Evolutionary conservation across 2,329 filamentous ascomycete genomes (phyloP), one percentile per base, ranked within the genome.

Genomic region (Penicillium sp.): DNA sequence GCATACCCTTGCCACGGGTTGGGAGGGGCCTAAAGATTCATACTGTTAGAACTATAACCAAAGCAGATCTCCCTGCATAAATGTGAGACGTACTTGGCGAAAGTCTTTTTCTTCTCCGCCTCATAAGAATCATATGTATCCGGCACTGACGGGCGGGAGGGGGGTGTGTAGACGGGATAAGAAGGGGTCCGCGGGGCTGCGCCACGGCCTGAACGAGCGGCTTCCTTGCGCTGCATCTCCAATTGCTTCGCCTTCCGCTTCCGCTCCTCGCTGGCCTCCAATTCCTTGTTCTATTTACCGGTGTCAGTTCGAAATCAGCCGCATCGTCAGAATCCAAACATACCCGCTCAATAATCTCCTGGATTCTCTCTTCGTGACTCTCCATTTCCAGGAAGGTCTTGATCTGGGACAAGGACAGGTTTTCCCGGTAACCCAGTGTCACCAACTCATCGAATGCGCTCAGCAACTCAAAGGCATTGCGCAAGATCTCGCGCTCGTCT

Each of bases 301-400:
- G 33, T 48, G 58, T 75, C 51, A 75, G 67, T 55, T 49, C 52
- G 25, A 25, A 23, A 23, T 23, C 23, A 49, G 37, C 35, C 49
- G n/a, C 43, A 31, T 20, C 31, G 26, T 45, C 74, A 40, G 75
- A 68, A 53, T 37, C 42, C 40, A 54, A 46, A 59, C 49, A 60
- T 85, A 93, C 89, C 73, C 91, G 84, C 59, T 92, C 91, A 71
- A 97, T 97, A 61, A 97, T 99, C 73, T 97, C 94, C 76, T 99
- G 94, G 66, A 99, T 97, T 72, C 94, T 87, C 82, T 99, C 94
- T 77, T 99, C 95, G 70, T 99, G 94, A 76, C 89, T 94, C 77
- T 99, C 94, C 94, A 99, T 99, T 72, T 97, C 95, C 65, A 99
- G 77, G 82, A 99, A 99, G 2, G 94, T 97, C 83, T 95, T 97